Evolutionary conservation across 306 rosid species (phyloP), one percentile per base, ranked within the genome.

Genomic region (Sphenostylis stenocarpa): DNA sequence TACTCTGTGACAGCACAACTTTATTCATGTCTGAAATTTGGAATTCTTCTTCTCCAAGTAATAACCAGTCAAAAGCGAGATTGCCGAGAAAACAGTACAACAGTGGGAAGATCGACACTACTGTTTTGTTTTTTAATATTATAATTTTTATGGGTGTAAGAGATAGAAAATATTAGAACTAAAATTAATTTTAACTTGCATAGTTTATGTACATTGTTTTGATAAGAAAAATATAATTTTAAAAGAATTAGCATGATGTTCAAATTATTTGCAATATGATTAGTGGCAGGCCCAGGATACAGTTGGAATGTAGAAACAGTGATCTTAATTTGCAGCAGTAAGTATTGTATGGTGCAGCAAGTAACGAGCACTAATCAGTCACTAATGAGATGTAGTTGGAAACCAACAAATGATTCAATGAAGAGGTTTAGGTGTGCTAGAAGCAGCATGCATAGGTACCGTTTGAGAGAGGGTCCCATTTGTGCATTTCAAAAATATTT

Each of bases 391-490:
- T 9, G 19, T 11, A 61, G 89, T 78, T 85, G 91, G 87, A 89
- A 75, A 60, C 83, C 88, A 66, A 74, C 76, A 28, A 44, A 24
- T 17, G 28, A 26, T 26, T 26, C 28, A 26, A 26, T 26, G 33
- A 73, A 81, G 55, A 47, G 23, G 7, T 31, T 57, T 38, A 16
- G 43, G 20, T 24, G 14, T 19, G 67, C 29, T 24, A 68, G 58
- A 29, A 74, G 39, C 39, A 36, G 15, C 16, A 41, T 11, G 58
- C 24, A 72, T 63, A 53, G 83, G 79, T 62, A 19, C 92, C 91
- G 92, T 90, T 90, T 85, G 84, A 81, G 82, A 81, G 78, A 66
- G 90, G 92, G 89, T 0, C 89, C 96, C 89, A 70, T 73, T 60
- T 62, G 34, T 73, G 77, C 64, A 82, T 68, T 89, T 89, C 87